Base-by-base conservation (phyloP, 2,329 filamentous ascomycete species). In the Chaetomium strumarium region DNA sequence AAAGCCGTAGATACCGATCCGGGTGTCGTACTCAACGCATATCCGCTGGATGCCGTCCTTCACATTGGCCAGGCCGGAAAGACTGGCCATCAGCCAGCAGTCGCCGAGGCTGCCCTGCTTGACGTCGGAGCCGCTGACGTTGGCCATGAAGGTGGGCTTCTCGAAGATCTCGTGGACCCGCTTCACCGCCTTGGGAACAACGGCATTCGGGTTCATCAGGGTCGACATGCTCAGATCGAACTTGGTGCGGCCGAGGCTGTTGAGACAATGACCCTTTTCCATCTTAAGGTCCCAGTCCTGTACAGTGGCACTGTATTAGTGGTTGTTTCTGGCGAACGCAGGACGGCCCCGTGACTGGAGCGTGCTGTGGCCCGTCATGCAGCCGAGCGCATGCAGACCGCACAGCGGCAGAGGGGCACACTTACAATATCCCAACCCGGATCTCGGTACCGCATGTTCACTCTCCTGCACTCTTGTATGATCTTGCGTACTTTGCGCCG, bases 1-100 rank as follows among this genome's bases (percentile, higher is more conserved):
- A 63, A 95, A 95, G 1, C 90, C 90, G 63, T 95, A 95, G 3
- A 95, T 90, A 9, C 90, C 89, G 46, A 93, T 83, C 74, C 74
- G 75, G 10, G 79, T 80, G 60, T 95, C 81, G 40, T 86, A 83
- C 42, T 83, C 86, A 30, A 95, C 86, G 62, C 89, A 95, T 8
- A 89, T 78, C 16, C 81, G 78, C 62, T 86, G 77, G 49, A 95
- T 83, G 13, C 87, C 75, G 1, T 78, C 82, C 43, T 84, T 73
- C 55, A 88, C 85, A 57, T 88, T 90, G 31, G 84, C 84, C 59
- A 95, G 75, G 0, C 88, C 88, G 31, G 85, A 89, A 29, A 95
- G 70, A 19, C 85, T 85, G 7, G 88, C 86, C 69, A 93, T 84
- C 48, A 90, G 79, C 87, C 88, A 92, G 70, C 88, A 93, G 63